These are phyloP conservation scores for Fusarium humuli DNA, from an alignment of 2,329 filamentous ascomycete genomes.

Conservation along the genomic window DNA sequence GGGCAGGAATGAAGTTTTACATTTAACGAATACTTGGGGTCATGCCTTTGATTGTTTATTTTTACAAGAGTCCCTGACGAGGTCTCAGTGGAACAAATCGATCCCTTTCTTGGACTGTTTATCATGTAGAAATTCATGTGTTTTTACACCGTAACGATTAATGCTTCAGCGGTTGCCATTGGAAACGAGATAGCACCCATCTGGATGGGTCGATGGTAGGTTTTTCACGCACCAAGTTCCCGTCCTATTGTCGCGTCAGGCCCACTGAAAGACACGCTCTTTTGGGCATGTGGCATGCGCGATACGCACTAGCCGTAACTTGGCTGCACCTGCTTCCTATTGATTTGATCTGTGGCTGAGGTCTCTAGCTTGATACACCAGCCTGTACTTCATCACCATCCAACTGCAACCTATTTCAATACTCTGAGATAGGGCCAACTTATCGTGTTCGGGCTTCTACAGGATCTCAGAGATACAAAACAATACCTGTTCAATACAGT, in stretches of 20 bases:
- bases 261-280: constrained; percentile 13
- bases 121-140: constrained; percentile 1
- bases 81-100: neutral
- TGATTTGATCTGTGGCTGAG: constrained; percentile 12
- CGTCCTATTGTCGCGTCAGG: constrained; percentile 18
- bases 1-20: constrained; percentile 49
- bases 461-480: neutral
- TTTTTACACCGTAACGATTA: constrained; percentile 7
- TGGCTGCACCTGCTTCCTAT: neutral
- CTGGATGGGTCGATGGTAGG: neutral
- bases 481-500: neutral
- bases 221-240: constrained; percentile 9
- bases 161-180: constrained; percentile 37
- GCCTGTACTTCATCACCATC: constrained; percentile 22
- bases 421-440: constrained; percentile 2
- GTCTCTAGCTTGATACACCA: neutral
- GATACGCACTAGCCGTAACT: constrained; percentile 19
- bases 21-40: constrained; percentile 19
- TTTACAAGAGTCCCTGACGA: neutral
- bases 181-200: constrained; percentile 26
- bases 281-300: constrained; percentile 31
- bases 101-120: neutral
- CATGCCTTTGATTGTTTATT: constrained; percentile 4
- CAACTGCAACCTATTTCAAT: constrained; percentile 14
- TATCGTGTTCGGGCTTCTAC: neutral